These are phyloP conservation scores for Ustilago loliicola DNA, from an alignment of 1,284 basidiomycete genomes.

Conservation along the genomic window DNA sequence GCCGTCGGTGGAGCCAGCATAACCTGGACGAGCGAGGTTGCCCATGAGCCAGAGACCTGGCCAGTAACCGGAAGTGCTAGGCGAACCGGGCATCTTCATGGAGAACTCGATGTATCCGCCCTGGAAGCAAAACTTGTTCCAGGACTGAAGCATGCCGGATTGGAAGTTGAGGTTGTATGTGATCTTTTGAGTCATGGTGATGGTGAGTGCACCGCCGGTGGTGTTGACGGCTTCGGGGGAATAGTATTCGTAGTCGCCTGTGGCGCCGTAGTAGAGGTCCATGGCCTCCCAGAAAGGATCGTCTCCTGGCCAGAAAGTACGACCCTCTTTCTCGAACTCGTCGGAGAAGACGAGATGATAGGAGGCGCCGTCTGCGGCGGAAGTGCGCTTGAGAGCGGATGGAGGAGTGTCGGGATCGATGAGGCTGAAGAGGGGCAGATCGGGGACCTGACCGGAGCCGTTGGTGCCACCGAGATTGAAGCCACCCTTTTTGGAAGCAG, in stretches of 20 bases:
- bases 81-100: conserved; percentile 58
- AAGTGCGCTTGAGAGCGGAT: conserved; percentile 38
- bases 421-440: conserved; percentile 48
- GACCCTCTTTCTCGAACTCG: conserved; percentile 61
- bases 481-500: conserved; percentile 27
- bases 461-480: conserved; percentile 78
- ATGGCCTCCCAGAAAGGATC: conserved; percentile 64
- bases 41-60: conserved; percentile 70
- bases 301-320: conserved; percentile 66
- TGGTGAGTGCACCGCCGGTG: conserved; percentile 50
- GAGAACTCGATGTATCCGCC: conserved; percentile 68
- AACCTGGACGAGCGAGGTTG: conserved; percentile 67
- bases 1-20: conserved; percentile 67
- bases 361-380: conserved; percentile 32
- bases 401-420: conserved; percentile 58
- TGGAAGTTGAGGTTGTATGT: conserved; percentile 65
- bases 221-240: conserved; percentile 61
- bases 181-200: conserved; percentile 54
- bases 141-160: conserved; percentile 65
- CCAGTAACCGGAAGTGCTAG: conserved; percentile 72
- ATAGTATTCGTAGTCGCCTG: conserved; percentile 60
- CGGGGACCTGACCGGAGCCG: conserved; percentile 63
- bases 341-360: conserved; percentile 65
- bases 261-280: conserved; percentile 60
- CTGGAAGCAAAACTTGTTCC: conserved; percentile 70